phyloP scores from a whole-genome alignment of 1,139 yeast species.

The Yamadazyma blattariae region DNA sequence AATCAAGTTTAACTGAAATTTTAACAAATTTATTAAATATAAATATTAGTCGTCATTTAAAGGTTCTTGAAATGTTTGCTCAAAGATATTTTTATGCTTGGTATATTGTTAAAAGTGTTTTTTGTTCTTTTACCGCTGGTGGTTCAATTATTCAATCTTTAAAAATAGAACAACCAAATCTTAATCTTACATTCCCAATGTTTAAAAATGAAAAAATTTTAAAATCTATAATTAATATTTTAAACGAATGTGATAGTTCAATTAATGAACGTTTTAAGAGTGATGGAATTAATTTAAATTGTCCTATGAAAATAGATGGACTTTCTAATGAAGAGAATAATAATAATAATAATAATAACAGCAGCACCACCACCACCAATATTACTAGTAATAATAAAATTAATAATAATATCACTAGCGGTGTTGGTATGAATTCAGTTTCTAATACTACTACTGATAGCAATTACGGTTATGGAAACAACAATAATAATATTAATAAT shows the following conservation, averaged over 20 bases:
- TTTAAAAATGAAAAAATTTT: constrained; percentile 3
- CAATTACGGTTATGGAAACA: too few species aligned
- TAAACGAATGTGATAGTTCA: background rate
- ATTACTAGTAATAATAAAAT: too few species aligned
- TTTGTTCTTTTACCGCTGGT: background rate
- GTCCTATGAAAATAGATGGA: too few species aligned
- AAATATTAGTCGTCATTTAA: constrained; percentile 1
- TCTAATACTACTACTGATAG: too few species aligned
- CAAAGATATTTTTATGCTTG: constrained; percentile 44
- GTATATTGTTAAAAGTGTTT: constrained; percentile 32
- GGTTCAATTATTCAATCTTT: background rate
- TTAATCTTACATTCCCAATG: constrained; percentile 2
- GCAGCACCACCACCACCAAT: too few species aligned
- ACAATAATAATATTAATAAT: background rate
- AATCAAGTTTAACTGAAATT: background rate
- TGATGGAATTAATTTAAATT: too few species aligned
- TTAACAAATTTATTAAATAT: background rate
- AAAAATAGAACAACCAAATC: background rate
- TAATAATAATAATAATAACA: too few species aligned
- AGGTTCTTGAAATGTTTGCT: constrained; percentile 18
- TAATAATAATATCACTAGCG: too few species aligned
- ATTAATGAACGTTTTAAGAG: background rate
- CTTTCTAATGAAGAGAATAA: too few species aligned
- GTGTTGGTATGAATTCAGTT: too few species aligned
- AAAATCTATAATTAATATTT: background rate